Evolutionary conservation across 176 grass and related monocot genomes (phyloP), one percentile per base, ranked within the genome.

Genomic region (Saccharum spontaneum): DNA sequence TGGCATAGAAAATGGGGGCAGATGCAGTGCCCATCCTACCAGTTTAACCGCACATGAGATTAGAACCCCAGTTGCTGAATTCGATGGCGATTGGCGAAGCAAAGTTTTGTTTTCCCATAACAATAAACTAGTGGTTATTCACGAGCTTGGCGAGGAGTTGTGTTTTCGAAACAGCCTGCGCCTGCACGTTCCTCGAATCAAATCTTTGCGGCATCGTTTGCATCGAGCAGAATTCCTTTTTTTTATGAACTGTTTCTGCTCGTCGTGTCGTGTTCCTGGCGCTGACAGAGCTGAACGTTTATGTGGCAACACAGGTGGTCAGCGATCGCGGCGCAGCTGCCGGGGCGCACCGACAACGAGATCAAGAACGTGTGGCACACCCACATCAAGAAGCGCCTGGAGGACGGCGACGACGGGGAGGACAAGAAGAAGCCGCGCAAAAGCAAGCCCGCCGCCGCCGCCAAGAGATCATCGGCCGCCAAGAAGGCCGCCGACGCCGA

Each of bases 331-430:
- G 81, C 89, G 62, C 89, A 84, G 81, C 52, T 91, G 62, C 85
- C 89, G 23, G 89, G 89, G 11, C 89, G 89, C 76, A 91, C 89
- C 36, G 89, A 91, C 76, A 91, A 91, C 64, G 89, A 91, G 85
- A 91, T 91, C 85, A 91, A 91, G 89, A 91, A 91, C 81, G 81
- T 91, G 5, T 91, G 89, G 89, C 89, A 91, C 89, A 84, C 89
- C 16, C 76, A 69, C 76, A 82, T 91, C 80, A 91, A 91, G 89
- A 91, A 91, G 76, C 68, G 70, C 50, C 76, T 91, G 62, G 49
- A 75, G 23, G 80, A 31, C n/a, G 69, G 12, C 10, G 28, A 14
- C 16, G 15, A 22, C 16, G 15, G 61, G 39, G n/a, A 69, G 37
- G 7, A 39, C 1, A 54, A 54, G 31, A 64, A 78, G 60, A 20